Evolutionary conservation across 441 rosid species (phyloP).

Genomic region (Kokia cookei): DNA sequence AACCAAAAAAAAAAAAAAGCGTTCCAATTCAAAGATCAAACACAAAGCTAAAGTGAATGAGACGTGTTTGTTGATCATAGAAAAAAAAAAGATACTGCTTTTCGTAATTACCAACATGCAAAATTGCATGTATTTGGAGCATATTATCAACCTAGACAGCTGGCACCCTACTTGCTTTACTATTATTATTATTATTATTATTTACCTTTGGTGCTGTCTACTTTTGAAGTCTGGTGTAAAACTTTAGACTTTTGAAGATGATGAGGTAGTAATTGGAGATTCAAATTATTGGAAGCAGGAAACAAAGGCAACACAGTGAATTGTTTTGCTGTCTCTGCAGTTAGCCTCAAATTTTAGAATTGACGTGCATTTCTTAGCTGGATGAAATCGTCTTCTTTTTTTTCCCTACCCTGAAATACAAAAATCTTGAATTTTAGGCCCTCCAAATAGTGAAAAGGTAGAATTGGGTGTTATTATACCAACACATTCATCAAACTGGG

Average conservation of each 20-base stretch:
- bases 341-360: background rate
- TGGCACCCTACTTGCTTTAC: background rate
- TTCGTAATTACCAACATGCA: too few species aligned
- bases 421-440: background rate
- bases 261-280: conserved; percentile 2
- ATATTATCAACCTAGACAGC: background rate
- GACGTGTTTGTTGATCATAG: too few species aligned
- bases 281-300: conserved; percentile 9
- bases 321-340: background rate
- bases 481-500: background rate
- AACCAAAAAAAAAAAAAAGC: background rate
- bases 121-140: background rate
- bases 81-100: too few species aligned
- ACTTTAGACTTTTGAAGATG: background rate
- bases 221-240: background rate
- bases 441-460: conserved; percentile 9
- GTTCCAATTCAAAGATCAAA: conserved; percentile 4
- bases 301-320: background rate
- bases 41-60: background rate
- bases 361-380: background rate
- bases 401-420: background rate
- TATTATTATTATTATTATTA: background rate
- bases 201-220: background rate
- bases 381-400: conserved; percentile 1
- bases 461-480: background rate